Evolutionary conservation across 2,329 filamentous ascomycete genomes (phyloP), one percentile per base, ranked within the genome.

Genomic region (Aquanectria penicillioides): DNA sequence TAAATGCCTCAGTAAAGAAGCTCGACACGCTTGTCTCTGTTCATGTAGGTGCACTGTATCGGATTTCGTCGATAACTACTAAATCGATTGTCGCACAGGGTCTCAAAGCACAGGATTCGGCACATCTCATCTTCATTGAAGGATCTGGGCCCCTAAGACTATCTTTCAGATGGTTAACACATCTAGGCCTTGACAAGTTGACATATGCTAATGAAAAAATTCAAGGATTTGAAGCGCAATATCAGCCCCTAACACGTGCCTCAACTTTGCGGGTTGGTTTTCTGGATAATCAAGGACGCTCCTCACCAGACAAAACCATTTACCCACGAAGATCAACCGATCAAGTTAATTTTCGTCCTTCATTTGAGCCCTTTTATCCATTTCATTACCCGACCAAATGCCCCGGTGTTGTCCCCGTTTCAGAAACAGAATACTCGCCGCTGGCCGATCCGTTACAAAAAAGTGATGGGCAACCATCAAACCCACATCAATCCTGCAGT

Each of bases 131-230:
- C 31, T 64, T 69, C 25, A 51, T 65, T 1, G 64, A 68, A 47
- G 59, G 36, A 9, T 6, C 15, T 4, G 47, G 23, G 1, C 11
- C 58, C 1, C 44, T 52, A 7, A 58, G 31, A 15, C 28, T 73
- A 13, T 62, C 52, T 12, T 75, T 66, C 15, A 64, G 40, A 34
- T 73, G 63, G 58, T 54, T 75, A 6, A 66, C 69, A 6, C 70
- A 74, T 23, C 36, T 71, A 8, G 68, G 69, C 2, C 56, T 73
- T 2, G 64, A 66, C 9, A 59, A 26, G 5, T 43, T 67, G 5
- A 75, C 74, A 2, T 74, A 71, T 51, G 38, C 66, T 22, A 55
- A 60, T n/a, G 43, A 46, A 2, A 25, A 51, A 2, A 25, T 48
- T 6, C 25, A 31, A 8, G 41, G 49, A 3, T 9, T 10, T 4